Percentiles rank a stretch among this genome's conserved stretches.
These are phyloP conservation scores for Ambrosia hybrid DNA, from an alignment of 140 eudicot species.

Conservation along the genomic window DNA sequence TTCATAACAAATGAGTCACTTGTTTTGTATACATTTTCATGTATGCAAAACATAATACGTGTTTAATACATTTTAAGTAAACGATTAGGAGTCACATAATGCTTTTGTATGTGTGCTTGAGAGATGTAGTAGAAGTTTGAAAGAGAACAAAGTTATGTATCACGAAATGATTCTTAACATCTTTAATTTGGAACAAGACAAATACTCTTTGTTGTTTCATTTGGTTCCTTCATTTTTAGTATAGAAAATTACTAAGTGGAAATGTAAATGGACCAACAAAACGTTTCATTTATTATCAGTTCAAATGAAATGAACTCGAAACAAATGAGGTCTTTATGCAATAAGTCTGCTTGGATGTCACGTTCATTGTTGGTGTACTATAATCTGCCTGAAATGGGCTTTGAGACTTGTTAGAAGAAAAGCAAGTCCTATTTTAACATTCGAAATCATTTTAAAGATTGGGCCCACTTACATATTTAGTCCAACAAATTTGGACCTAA, in stretches of 20 bases:
- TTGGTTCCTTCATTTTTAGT: neutral
- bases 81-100: neutral
- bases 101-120: neutral
- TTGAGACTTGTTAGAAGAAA: no score
- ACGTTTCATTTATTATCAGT: no score
- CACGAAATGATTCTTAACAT: neutral
- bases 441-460: no score
- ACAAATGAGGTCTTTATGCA: no score
- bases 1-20: constrained; percentile 42
- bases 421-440: no score
- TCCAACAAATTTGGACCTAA: no score
- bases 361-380: no score
- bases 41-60: neutral
- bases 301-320: no score
- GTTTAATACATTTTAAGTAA: neutral
- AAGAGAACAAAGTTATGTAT: neutral
- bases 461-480: no score
- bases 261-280: neutral
- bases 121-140: neutral
- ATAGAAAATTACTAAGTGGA: neutral
- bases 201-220: neutral
- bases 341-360: no score
- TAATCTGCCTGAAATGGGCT: no score
- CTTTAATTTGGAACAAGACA: neutral
- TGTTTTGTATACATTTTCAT: neutral